Evolutionary conservation across 306 rosid species (phyloP).

Genomic region (Vigna trinervia): DNA sequence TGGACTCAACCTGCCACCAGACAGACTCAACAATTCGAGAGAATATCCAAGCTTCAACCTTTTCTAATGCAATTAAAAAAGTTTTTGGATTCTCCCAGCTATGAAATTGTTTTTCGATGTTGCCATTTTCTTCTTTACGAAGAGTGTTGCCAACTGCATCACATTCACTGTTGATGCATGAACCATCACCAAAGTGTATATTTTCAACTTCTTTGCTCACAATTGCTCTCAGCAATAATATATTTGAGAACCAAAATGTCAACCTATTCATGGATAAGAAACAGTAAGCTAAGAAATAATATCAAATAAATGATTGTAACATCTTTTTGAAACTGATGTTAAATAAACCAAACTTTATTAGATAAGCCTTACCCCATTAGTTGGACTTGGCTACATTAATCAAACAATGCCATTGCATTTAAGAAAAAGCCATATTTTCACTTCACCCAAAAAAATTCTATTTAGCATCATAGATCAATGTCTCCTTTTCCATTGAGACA

Average conservation of each 20-base stretch:
- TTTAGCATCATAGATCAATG: slow-evolving; percentile 8
- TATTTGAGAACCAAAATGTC: slow-evolving; percentile 91
- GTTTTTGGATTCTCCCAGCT: slow-evolving; percentile 67
- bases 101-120: slow-evolving; percentile 37
- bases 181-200: slow-evolving; percentile 41
- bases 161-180: slow-evolving; percentile 37
- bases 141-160: slow-evolving; percentile 32
- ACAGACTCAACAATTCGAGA: slow-evolving; percentile 90
- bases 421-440: slow-evolving; percentile 8
- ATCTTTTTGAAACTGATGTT: slow-evolving; percentile 12
- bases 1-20: slow-evolving; percentile 88
- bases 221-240: slow-evolving; percentile 73
- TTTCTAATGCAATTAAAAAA: slow-evolving; percentile 69
- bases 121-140: slow-evolving; percentile 48
- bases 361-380: slow-evolving; percentile 3
- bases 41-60: slow-evolving; percentile 89
- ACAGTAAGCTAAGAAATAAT: slow-evolving; percentile 14
- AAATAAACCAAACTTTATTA: slow-evolving; percentile 28
- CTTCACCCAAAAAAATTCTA: not conserved
- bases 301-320: not conserved
- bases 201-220: slow-evolving; percentile 57
- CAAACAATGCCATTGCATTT: not conserved
- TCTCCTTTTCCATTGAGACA: not conserved
- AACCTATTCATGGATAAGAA: slow-evolving; percentile 65
- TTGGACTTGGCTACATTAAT: slow-evolving; percentile 14